phyloP scores from a whole-genome alignment of 495 filamentous ascomycete species.

The Tuber borchii region DNA sequence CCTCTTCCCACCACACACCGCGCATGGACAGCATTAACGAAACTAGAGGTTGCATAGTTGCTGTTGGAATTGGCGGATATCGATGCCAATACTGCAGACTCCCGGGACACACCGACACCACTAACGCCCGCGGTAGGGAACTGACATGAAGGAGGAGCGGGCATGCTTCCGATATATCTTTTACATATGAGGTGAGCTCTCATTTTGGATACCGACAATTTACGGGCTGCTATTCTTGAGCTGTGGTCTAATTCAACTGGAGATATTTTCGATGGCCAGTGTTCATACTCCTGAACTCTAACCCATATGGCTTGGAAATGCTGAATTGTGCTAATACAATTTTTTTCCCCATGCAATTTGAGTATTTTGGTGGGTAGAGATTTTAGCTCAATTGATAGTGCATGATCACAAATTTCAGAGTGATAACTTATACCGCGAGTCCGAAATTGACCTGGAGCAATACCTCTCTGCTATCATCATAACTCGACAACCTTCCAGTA shows the following conservation, averaged over 20 bases:
- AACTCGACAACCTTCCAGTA: conserved; percentile 1
- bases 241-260: neutral
- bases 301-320: neutral
- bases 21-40: too few relatives aligned
- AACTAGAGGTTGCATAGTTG: too few relatives aligned
- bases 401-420: neutral
- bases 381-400: neutral
- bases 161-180: neutral
- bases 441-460: too few relatives aligned
- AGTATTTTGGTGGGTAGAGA: neutral
- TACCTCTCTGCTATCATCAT: neutral
- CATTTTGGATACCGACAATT: neutral
- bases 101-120: too few relatives aligned
- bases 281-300: neutral
- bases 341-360: neutral
- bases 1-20: too few relatives aligned
- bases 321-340: neutral
- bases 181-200: neutral
- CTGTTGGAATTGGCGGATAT: too few relatives aligned
- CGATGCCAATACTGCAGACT: too few relatives aligned
- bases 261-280: neutral
- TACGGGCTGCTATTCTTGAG: neutral
- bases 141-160: too few relatives aligned
- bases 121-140: too few relatives aligned
- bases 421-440: neutral